Evolutionary conservation across 2,329 filamentous ascomycete species (phyloP), one percentile per base, ranked within the genome.

Genomic region (Pseudogymnoascus sp.): DNA sequence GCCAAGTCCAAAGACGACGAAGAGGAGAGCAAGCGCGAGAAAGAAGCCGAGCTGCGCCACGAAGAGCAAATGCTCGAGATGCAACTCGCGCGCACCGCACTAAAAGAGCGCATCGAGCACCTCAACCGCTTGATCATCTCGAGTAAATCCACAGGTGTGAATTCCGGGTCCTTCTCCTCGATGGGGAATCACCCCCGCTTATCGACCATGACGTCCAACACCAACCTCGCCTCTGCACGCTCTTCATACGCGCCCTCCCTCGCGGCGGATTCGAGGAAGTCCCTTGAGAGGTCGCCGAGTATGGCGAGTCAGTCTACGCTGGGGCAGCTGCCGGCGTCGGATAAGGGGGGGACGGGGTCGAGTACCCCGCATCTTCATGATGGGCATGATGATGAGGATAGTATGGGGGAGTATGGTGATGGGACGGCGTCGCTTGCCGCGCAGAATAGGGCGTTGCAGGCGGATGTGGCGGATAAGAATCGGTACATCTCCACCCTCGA

Each of bases 11-110:
- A 84, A 63, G 82, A 81, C 56, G 84, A 88, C 62, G 84, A 90
- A 70, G 85, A 90, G 68, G 90, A 94, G 70, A 84, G 87, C 68
- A 86, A 80, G 42, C 81, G 87, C 16, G 87, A 94, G 73, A 85
- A 88, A 69, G 91, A 97, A 75, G 89, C 90, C 6, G 87, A 92
- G 68, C 84, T 91, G 68, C 86, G 92, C 40, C 94, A 97, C 69
- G 92, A 97, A 73, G 94, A 97, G 77, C 94, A 99, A 75, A 93
- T 99, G 83, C 81, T 99, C 62, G 94, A 99, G 76, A 97, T 99
- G 90, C 94, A 99, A 74, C 83, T 99, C 56, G 94, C 94, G 33
- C 86, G 94, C 44, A 99, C 94, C 0, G 94, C 94, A 0, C 78
- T 99, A 62, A 99, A 97, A 75, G 94, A 99, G 78, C 88, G 94